A percentile compares a stretch with the other conserved stretches of the same genome.
These are phyloP conservation scores for Aphanomyces stellatus DNA, from an alignment of 352 stramenopile genomes.

Conservation along the genomic window DNA sequence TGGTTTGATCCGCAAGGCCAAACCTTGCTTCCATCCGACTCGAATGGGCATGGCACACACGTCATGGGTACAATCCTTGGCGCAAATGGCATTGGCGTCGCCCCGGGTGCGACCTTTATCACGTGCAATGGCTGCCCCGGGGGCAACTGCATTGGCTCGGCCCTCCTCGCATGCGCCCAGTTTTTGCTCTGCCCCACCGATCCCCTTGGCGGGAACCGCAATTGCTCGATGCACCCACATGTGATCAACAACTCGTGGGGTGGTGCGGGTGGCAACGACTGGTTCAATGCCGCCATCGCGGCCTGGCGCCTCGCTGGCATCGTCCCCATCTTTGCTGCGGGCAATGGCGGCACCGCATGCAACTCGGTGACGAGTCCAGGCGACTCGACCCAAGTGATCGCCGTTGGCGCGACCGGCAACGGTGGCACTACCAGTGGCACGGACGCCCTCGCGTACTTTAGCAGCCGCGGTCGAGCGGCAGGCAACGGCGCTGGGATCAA, in stretches of 20 bases:
- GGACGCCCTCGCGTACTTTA: conserved; percentile 32
- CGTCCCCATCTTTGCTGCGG: conserved; percentile 38
- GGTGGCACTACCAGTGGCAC: conserved; percentile 20
- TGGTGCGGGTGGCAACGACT: conserved; percentile 25
- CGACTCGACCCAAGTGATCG: conserved; percentile 30
- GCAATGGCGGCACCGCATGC: conserved; percentile 23
- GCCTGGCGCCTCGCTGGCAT: conserved; percentile 42
- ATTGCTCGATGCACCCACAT: conserved; percentile 37
- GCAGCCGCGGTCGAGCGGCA: conserved; percentile 29
- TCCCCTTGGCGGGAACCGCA: conserved; percentile 33
- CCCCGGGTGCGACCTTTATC: conserved; percentile 37
- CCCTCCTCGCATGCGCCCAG: conserved; percentile 32
- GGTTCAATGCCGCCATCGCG: conserved; percentile 30
- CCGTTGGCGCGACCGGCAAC: conserved; percentile 31
- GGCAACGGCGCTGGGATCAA: conserved; percentile 36
- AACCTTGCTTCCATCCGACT: conserved; percentile 28
- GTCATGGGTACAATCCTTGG: conserved; percentile 36
- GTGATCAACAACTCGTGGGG: conserved; percentile 58
- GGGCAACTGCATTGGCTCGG: conserved; percentile 18
- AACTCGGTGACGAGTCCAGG: conserved; percentile 27
- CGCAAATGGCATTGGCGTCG: conserved; percentile 28
- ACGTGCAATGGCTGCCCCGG: conserved; percentile 34
- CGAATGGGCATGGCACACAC: conserved; percentile 41
- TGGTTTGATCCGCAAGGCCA: conserved; percentile 35
- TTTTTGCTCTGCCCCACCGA: conserved; percentile 52